phyloP scores from a whole-genome alignment of 768 basidiomycete species.

The Rhizopogon sp. region DNA sequence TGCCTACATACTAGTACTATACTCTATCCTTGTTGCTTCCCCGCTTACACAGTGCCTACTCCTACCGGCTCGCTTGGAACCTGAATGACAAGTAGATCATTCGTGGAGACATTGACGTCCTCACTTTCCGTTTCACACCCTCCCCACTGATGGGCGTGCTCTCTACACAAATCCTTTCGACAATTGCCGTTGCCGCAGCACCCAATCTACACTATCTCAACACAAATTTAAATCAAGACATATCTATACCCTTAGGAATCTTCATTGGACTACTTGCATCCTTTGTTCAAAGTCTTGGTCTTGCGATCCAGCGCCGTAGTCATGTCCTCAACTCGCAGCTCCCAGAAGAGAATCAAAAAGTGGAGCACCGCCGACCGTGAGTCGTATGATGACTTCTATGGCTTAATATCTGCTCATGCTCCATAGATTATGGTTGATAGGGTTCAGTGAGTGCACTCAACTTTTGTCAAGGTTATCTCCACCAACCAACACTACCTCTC shows the following conservation, averaged over 20 bases:
- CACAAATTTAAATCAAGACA: slow-evolving; percentile 14
- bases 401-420: background rate
- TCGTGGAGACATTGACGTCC: background rate
- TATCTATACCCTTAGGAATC: slow-evolving; percentile 40
- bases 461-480: background rate
- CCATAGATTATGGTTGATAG: slow-evolving; percentile 76
- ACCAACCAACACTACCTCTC: slow-evolving; percentile 2
- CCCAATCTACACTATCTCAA: background rate
- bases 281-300: slow-evolving; percentile 84
- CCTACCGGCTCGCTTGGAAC: background rate
- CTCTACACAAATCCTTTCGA: background rate
- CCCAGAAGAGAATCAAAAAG: slow-evolving; percentile 56
- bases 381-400: slow-evolving; percentile 19
- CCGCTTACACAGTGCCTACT: background rate
- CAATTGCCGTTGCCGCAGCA: background rate
- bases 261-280: slow-evolving; percentile 73
- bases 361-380: slow-evolving; percentile 79
- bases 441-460: slow-evolving; percentile 48
- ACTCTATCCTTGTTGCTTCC: background rate
- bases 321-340: slow-evolving; percentile 79
- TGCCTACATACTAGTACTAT: background rate
- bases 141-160: background rate
- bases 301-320: slow-evolving; percentile 91
- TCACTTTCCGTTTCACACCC: background rate
- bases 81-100: slow-evolving; percentile 4